Percentiles rank a stretch among this genome's conserved stretches.
Evolutionary conservation across 2,329 filamentous ascomycete species (phyloP).

Genomic region (Penicillium sp.): DNA sequence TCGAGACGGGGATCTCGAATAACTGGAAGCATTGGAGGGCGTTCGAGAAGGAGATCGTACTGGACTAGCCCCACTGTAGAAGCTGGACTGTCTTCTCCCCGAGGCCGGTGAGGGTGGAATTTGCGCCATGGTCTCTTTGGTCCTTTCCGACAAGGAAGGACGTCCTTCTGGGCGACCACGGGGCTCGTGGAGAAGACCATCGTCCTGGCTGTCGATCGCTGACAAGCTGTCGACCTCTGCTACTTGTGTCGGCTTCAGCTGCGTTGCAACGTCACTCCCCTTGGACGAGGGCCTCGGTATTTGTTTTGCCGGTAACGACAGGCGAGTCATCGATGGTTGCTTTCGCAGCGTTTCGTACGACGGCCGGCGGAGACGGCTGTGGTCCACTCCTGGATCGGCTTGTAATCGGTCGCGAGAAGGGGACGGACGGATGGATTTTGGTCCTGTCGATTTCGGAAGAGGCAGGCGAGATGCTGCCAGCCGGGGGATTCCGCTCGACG

Average conservation of each 20-base stretch:
- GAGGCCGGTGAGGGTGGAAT: conserved; percentile 71
- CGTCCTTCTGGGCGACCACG: conserved; percentile 22
- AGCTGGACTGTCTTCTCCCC: conserved; percentile 61
- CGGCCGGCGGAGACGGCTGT: conserved; percentile 33
- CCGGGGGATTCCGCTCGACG: conserved; percentile 43
- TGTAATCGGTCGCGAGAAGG: conserved; percentile 45
- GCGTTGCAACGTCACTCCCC: conserved; percentile 18
- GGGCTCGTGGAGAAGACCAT: conserved; percentile 7
- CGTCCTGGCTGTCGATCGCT: conserved; percentile 9
- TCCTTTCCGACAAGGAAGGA: conserved; percentile 64
- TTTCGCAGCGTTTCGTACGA: conserved; percentile 36
- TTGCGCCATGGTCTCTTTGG: conserved; percentile 74
- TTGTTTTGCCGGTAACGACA: conserved; percentile 21
- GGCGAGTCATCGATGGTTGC: conserved; percentile 25
- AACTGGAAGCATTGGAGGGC: conserved; percentile 52
- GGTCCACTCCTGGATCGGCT: conserved; percentile 35
- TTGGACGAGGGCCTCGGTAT: conserved; percentile 13
- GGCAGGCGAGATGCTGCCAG: conserved; percentile 47
- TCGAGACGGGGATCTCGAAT: conserved; percentile 34
- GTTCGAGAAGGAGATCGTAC: conserved; percentile 59
- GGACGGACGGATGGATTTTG: conserved; percentile 42
- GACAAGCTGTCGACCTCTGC: conserved; percentile 10
- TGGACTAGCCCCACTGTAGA: conserved; percentile 62
- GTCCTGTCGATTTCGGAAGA: conserved; percentile 39
- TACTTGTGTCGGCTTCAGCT: conserved; percentile 16